Conservation (phyloP, 805 yeast genomes). For the Candida odintsovae region DNA sequence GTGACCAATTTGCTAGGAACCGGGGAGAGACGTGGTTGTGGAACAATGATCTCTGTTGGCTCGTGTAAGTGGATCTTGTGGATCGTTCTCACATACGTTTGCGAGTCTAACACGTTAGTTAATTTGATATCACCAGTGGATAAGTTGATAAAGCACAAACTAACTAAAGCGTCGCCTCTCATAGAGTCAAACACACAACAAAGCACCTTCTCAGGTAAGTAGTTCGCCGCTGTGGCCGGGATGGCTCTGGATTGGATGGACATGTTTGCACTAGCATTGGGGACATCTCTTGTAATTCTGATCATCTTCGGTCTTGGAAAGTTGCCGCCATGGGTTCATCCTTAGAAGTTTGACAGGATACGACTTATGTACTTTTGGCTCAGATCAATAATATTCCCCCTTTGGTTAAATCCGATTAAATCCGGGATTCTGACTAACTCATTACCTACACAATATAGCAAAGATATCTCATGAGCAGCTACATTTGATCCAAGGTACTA, state of each 20-base stretch:
- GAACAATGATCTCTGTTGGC: conserved; percentile 32
- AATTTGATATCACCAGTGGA: conserved; percentile 33
- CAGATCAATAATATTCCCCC: neutral
- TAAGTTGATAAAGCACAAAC: conserved; percentile 33
- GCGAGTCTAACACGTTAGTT: conserved; percentile 37
- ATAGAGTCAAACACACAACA: conserved; percentile 25
- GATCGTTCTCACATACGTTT: conserved; percentile 38
- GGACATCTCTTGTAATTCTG: neutral
- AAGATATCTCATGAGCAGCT: too few species aligned
- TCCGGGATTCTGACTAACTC: neutral
- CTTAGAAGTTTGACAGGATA: neutral
- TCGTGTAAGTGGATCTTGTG: conserved; percentile 32
- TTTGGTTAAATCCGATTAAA: neutral
- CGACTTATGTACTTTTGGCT: neutral
- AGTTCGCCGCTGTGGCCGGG: conserved; percentile 4
- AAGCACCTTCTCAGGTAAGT: conserved; percentile 19
- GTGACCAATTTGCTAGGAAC: conserved; percentile 27
- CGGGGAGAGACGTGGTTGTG: conserved; percentile 25
- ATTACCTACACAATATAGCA: too few species aligned
- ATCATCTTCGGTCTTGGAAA: neutral
- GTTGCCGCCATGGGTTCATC: neutral
- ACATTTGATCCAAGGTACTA: too few species aligned
- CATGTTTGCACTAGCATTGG: neutral
- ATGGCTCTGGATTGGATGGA: conserved; percentile 1
- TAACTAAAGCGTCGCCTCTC: conserved; percentile 27